These are phyloP conservation scores for Piper betle DNA, from an alignment of 164 flowering plant genomes.

Conservation along the genomic window DNA sequence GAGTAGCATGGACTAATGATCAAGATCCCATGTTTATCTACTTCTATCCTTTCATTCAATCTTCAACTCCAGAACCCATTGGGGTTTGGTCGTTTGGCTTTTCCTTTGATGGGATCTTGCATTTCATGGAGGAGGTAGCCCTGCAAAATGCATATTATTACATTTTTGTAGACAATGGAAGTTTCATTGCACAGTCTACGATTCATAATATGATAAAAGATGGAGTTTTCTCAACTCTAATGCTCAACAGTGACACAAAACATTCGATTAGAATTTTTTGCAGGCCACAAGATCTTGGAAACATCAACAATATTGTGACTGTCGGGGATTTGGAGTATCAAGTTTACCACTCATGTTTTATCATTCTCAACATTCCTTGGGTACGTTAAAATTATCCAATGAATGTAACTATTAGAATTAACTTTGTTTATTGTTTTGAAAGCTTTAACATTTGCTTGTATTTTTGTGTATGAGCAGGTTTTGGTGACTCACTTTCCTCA, in stretches of 20 bases:
- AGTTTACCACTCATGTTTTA: too few species aligned
- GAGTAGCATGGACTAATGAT: slow-evolving; percentile 18
- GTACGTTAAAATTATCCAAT: too few species aligned
- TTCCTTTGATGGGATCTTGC: slow-evolving; percentile 14
- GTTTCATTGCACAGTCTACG: slow-evolving; percentile 19
- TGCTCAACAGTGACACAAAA: too few species aligned
- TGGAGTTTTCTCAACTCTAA: slow-evolving; percentile 13
- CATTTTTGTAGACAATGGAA: slow-evolving; percentile 31
- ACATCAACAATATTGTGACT: too few species aligned
- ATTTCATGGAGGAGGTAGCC: slow-evolving; percentile 13
- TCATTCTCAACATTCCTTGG: too few species aligned
- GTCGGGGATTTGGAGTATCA: too few species aligned
- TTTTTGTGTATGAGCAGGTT: slow-evolving; percentile 19
- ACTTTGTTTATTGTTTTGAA: too few species aligned
- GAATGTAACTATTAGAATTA: too few species aligned
- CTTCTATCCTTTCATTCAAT: slow-evolving; percentile 18
- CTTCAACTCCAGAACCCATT: background rate
- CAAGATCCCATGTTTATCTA: slow-evolving; percentile 17
- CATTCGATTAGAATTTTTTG: too few species aligned
- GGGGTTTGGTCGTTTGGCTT: slow-evolving; percentile 49
- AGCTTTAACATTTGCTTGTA: background rate
- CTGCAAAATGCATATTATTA: slow-evolving; percentile 23
- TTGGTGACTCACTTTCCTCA: slow-evolving; percentile 26
- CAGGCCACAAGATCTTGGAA: too few species aligned
- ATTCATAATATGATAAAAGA: slow-evolving; percentile 3